Evolutionary conservation across 306 rosid species (phyloP).

Genomic region (Pyrus betulifolia): DNA sequence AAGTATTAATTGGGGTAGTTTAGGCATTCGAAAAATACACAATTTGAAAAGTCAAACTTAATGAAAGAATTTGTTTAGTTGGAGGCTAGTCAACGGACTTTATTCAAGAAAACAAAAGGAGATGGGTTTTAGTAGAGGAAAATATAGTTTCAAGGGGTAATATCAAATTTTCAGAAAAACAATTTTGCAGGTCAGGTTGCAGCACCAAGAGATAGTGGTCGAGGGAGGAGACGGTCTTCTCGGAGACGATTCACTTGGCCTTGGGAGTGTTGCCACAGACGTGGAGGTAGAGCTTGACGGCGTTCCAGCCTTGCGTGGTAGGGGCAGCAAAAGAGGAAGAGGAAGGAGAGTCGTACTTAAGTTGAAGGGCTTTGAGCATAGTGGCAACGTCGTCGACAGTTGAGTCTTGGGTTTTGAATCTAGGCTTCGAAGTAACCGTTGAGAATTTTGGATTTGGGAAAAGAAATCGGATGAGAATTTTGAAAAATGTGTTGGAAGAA

Average conservation of each 20-base stretch:
- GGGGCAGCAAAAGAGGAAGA: conserved; percentile 21
- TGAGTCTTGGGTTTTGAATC: conserved; percentile 2
- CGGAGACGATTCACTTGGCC: conserved; percentile 82
- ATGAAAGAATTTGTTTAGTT: no score
- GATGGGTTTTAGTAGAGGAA: no score
- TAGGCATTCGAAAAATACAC: no score
- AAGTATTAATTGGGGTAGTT: no score
- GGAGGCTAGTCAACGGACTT: no score
- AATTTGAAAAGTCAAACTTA: no score
- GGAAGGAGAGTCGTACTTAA: conserved; percentile 47
- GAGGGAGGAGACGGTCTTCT: conserved; percentile 39
- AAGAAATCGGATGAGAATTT: neutral
- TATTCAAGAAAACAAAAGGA: no score
- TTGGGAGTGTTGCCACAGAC: conserved; percentile 82
- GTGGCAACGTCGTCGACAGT: conserved; percentile 60
- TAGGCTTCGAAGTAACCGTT: conserved; percentile 10
- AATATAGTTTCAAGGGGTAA: no score
- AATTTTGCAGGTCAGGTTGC: no score
- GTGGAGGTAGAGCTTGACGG: conserved; percentile 85
- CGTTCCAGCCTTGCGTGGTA: conserved; percentile 39
- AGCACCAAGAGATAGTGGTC: no score
- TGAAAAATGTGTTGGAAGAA: neutral
- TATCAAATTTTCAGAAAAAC: no score
- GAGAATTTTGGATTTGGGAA: neutral
- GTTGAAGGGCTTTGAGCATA: conserved; percentile 62